Conservation (phyloP, 805 yeast genomes). For the Tetrapisispora phaffii region DNA sequence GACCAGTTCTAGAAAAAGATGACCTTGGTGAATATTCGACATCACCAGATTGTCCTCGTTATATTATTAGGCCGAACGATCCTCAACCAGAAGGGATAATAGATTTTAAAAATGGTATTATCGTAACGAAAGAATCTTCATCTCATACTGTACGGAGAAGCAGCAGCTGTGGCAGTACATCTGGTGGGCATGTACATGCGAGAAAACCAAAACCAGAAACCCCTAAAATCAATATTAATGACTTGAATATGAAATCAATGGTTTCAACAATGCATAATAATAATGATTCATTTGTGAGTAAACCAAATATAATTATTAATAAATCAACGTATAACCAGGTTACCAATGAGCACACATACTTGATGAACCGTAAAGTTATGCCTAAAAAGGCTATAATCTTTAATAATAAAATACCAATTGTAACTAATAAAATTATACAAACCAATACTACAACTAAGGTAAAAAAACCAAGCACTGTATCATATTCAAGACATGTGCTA, state of each 20-base stretch:
- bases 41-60: conserved; percentile 37
- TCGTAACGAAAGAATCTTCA: conserved; percentile 12
- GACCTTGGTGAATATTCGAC: conserved; percentile 69
- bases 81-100: conserved; percentile 29
- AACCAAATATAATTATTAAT: not conserved
- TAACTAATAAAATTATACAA: not conserved
- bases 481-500: not conserved
- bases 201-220: not conserved
- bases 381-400: not conserved
- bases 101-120: conserved; percentile 27
- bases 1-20: conserved; percentile 67
- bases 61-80: conserved; percentile 36
- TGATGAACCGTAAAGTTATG: not conserved
- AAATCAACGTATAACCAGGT: not conserved
- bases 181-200: conserved; percentile 11
- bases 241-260: not conserved
- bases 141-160: conserved; percentile 18
- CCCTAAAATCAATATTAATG: not conserved
- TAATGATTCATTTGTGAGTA: not conserved
- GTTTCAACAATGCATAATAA: not conserved
- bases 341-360: not conserved
- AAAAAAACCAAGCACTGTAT: not conserved
- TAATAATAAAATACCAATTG: conserved; percentile 1
- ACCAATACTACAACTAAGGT: not conserved
- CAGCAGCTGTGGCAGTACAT: conserved; percentile 12